phyloP scores from a whole-genome alignment of 176 grass and related monocot genomes.

The Rhynchospora tenuis region DNA sequence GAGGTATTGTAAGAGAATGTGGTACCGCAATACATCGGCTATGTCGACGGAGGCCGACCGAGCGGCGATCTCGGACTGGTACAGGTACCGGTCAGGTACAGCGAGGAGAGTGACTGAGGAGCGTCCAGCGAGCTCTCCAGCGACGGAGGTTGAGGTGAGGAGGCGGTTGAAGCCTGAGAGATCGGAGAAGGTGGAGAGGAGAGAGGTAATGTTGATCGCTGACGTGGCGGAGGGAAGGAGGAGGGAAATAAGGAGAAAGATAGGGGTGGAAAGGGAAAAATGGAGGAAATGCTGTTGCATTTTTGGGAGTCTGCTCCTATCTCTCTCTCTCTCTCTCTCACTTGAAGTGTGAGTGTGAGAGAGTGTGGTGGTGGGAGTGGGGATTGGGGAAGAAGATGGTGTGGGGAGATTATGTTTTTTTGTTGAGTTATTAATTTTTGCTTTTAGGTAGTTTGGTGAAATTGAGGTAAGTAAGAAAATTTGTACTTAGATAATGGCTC shows the following conservation, averaged over 20 bases:
- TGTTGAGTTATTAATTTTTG: background rate
- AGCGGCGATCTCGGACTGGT: constrained; percentile 44
- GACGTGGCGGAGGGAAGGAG: background rate
- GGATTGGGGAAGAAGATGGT: background rate
- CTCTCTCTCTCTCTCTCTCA: background rate
- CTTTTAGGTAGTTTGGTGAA: constrained; percentile 5
- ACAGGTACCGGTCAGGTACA: constrained; percentile 64
- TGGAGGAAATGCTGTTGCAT: constrained; percentile 16
- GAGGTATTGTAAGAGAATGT: constrained; percentile 93
- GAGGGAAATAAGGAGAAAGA: constrained; percentile 1
- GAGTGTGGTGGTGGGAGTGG: background rate
- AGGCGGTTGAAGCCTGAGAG: constrained; percentile 61
- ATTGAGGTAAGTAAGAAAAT: background rate
- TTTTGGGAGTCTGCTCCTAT: background rate
- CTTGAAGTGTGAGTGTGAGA: constrained; percentile 7
- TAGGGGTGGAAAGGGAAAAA: background rate
- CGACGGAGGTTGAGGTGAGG: constrained; percentile 52
- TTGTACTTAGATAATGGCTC: background rate
- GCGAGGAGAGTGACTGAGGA: constrained; percentile 84
- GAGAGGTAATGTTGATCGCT: constrained; percentile 53
- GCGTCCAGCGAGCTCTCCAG: constrained; percentile 44
- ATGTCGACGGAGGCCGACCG: constrained; percentile 64
- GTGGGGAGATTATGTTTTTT: background rate
- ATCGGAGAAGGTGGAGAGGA: constrained; percentile 57
- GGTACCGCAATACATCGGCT: constrained; percentile 85